Evolutionary conservation across 495 filamentous ascomycete genomes (phyloP).

Genomic region (Delitschia confertaspora): DNA sequence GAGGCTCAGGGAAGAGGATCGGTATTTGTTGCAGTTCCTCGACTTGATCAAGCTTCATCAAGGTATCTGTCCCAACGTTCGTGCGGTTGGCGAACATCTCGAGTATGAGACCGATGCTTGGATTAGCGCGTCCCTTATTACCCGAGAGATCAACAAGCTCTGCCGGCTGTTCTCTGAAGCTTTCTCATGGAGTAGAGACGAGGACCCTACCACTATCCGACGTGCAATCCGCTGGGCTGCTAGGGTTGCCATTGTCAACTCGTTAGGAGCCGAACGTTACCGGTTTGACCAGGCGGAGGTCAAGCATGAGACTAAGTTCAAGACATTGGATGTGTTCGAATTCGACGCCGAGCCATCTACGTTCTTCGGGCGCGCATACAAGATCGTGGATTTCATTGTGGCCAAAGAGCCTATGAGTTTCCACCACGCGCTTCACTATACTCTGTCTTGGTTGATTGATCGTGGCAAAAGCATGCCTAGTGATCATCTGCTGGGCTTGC

Average conservation of each 20-base stretch:
- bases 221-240: constrained; percentile 69
- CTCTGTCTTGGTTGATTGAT: constrained; percentile 93
- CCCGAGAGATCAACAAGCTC: constrained; percentile 85
- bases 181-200: constrained; percentile 56
- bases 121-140: constrained; percentile 92
- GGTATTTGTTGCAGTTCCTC: constrained; percentile 87
- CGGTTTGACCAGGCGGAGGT: constrained; percentile 84
- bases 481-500: constrained; percentile 53
- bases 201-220: constrained; percentile 49
- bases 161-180: constrained; percentile 82
- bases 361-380: constrained; percentile 31
- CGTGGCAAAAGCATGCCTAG: constrained; percentile 67
- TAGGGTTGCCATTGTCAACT: constrained; percentile 71
- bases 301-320: constrained; percentile 74
- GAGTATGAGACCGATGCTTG: constrained; percentile 97
- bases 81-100: constrained; percentile 88
- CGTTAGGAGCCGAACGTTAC: constrained; percentile 76
- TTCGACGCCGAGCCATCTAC: constrained; percentile 56
- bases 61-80: constrained; percentile 88
- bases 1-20: constrained; percentile 66
- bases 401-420: constrained; percentile 90
- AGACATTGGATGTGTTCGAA: constrained; percentile 63
- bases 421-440: constrained; percentile 95
- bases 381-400: constrained; percentile 78
- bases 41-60: constrained; percentile 93